A percentile compares a stretch with the other conserved stretches of the same genome.
phyloP scores from a whole-genome alignment of 2,329 filamentous ascomycete genomes.

The Fusarium sambucinum region DNA sequence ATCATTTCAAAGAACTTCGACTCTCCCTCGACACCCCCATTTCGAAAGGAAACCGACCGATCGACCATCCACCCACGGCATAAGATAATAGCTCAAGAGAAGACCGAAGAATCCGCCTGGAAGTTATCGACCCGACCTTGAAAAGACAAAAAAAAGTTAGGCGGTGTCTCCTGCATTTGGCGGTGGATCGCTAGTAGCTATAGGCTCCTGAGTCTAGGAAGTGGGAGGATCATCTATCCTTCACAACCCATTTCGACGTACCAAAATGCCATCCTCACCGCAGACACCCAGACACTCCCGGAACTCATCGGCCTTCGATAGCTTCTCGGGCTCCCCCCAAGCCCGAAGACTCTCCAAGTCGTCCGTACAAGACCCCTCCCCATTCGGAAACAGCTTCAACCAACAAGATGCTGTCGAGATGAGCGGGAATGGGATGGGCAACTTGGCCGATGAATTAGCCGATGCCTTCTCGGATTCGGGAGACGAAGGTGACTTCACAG shows the following conservation, averaged over 20 bases:
- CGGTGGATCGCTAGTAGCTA: slow-evolving; percentile 35
- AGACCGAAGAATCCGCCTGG: not conserved
- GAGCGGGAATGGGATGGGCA: slow-evolving; percentile 73
- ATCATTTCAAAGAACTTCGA: slow-evolving; percentile 42
- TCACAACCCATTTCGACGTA: slow-evolving; percentile 19
- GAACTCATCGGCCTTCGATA: slow-evolving; percentile 67
- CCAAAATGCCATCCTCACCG: slow-evolving; percentile 58
- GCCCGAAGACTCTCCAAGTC: slow-evolving; percentile 64
- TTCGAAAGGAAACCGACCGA: slow-evolving; percentile 34
- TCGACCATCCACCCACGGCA: slow-evolving; percentile 23
- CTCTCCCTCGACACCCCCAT: slow-evolving; percentile 40
- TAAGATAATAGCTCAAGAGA: slow-evolving; percentile 7
- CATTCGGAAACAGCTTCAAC: slow-evolving; percentile 62
- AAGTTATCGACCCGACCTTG: not conserved
- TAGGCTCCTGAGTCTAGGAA: slow-evolving; percentile 28
- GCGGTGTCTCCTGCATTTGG: slow-evolving; percentile 22
- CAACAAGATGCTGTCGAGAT: slow-evolving; percentile 63
- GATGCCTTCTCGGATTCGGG: slow-evolving; percentile 77
- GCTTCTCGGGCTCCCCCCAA: slow-evolving; percentile 59
- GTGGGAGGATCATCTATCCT: slow-evolving; percentile 23
- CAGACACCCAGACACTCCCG: slow-evolving; percentile 71
- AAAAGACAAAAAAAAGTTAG: not conserved
- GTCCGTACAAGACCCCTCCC: slow-evolving; percentile 63
- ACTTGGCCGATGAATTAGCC: slow-evolving; percentile 83
- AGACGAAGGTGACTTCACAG: slow-evolving; percentile 66